Evolutionary conservation across 129 eudicot genomes (phyloP), one percentile per base, ranked within the genome.

Genomic region (Helianthus annuus): DNA sequence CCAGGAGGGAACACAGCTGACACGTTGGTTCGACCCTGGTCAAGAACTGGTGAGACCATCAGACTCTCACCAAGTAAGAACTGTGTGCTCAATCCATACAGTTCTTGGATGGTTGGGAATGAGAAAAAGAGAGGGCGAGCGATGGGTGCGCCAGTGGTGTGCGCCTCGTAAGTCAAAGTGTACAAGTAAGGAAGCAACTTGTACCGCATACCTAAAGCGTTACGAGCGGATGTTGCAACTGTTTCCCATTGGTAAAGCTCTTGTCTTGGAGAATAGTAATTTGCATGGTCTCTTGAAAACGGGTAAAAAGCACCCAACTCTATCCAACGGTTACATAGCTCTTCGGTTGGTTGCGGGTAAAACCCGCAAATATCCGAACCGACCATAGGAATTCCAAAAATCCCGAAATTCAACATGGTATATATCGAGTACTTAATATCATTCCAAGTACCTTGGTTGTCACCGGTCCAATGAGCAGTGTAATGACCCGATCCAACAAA

Each of bases 401-500:
- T 64, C 4, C 99, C 99, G 9, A 94, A 94, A 46, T 94, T 90
- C 76, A 94, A 76, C 89, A 94, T 88, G 32, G 99, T 90, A 1
- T 91, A 88, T 56, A 94, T 94, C 8, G 97, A 88, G 45, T 88
- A 90, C 83, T 73, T 88, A 69, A 94, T 76, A 78, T 94, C 89
- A 19, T 90, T 79, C 96, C 96, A 94, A 0, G 97, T 94, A 1
- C 96, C 99, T 71, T 90, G 83, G 63, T 94, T 94, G 64, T 94
- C 99, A 76, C 99, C 99, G 7, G 99, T 94, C 99, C 99, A 94
- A 63, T 94, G 99, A 3, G 99, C 99, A 24, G 89, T 89, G 72
- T 94, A 90, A n/a, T 77, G 90, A 9, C 99, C 97, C 3, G 99
- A 90, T 12, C 99, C 97, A 52, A 94, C 97, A 76, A 73, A 94